These are phyloP conservation scores for Bipolaris bicolor DNA, from an alignment of 2,329 filamentous ascomycete species.

Conservation along the genomic window DNA sequence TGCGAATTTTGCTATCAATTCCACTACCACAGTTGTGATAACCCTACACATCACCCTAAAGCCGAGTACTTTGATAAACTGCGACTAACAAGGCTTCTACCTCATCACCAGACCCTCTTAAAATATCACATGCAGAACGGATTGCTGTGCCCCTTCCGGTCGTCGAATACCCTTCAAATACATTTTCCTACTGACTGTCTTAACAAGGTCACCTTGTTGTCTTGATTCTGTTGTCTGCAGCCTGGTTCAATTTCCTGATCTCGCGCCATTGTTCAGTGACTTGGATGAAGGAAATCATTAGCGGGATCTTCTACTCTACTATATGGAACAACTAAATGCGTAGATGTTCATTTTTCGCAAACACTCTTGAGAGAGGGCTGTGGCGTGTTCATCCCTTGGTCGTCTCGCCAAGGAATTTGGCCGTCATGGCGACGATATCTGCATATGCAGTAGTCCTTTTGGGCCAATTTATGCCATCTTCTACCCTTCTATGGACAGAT, in stretches of 20 bases:
- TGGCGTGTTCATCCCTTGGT: neutral
- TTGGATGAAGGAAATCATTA: neutral
- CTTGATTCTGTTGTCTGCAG: neutral
- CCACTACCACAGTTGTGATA: no score
- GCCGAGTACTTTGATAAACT: no score
- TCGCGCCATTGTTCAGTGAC: neutral
- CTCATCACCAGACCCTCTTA: neutral
- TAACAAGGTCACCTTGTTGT: neutral
- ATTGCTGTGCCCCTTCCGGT: neutral
- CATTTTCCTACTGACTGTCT: neutral
- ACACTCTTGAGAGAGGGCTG: neutral
- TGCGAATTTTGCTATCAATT: no score
- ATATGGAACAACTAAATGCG: constrained; percentile 2
- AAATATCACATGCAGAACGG: neutral
- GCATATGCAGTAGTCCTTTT: neutral
- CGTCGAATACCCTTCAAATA: neutral
- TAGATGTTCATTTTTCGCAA: neutral
- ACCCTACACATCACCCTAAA: no score
- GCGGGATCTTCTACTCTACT: constrained; percentile 1
- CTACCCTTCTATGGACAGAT: neutral
- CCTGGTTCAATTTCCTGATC: neutral
- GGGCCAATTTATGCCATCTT: neutral
- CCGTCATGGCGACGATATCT: constrained; percentile 3
- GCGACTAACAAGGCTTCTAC: neutral
- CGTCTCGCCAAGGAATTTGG: neutral